Percentiles rank a stretch among this genome's conserved stretches.
phyloP scores from a whole-genome alignment of 495 filamentous ascomycete species.

The Penicillium cosmopolitanum region DNA sequence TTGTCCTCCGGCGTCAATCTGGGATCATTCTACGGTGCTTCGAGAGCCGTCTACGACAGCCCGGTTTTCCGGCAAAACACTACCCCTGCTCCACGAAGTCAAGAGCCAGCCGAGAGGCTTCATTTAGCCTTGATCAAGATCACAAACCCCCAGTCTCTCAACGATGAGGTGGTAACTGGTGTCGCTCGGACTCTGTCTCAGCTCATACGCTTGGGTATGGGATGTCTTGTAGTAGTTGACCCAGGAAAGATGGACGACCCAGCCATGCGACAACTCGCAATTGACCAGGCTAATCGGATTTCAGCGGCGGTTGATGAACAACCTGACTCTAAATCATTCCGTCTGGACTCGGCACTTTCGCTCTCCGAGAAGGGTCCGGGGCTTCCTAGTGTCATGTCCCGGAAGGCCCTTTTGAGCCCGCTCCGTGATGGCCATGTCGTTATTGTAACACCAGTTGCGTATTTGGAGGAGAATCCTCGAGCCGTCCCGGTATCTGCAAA shows the following conservation, averaged over 20 bases:
- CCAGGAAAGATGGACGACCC: constrained; percentile 46
- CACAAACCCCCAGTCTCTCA: constrained; percentile 67
- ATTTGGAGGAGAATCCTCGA: constrained; percentile 60
- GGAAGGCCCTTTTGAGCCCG: constrained; percentile 66
- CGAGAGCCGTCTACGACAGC: constrained; percentile 62
- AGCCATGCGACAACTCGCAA: constrained; percentile 47
- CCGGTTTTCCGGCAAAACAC: constrained; percentile 63
- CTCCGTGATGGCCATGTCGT: constrained; percentile 78
- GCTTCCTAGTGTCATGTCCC: constrained; percentile 52
- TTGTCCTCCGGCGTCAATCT: constrained; percentile 58
- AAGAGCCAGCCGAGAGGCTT: constrained; percentile 47
- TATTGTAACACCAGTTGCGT: constrained; percentile 72
- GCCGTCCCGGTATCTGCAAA: constrained; percentile 61
- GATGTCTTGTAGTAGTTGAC: constrained; percentile 81
- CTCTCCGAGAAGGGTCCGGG: constrained; percentile 35
- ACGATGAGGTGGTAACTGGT: constrained; percentile 69
- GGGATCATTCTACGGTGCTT: constrained; percentile 62
- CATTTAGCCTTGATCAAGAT: constrained; percentile 90
- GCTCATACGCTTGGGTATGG: constrained; percentile 77
- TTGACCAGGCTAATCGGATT: constrained; percentile 73
- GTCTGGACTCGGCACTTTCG: constrained; percentile 68
- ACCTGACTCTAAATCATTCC: constrained; percentile 65
- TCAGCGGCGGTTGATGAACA: constrained; percentile 70
- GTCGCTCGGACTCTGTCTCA: constrained; percentile 84
- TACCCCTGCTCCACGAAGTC: constrained; percentile 36